Conservation (phyloP, 192 early-diverging fungal species). For the Glomus cerebriforme region DNA sequence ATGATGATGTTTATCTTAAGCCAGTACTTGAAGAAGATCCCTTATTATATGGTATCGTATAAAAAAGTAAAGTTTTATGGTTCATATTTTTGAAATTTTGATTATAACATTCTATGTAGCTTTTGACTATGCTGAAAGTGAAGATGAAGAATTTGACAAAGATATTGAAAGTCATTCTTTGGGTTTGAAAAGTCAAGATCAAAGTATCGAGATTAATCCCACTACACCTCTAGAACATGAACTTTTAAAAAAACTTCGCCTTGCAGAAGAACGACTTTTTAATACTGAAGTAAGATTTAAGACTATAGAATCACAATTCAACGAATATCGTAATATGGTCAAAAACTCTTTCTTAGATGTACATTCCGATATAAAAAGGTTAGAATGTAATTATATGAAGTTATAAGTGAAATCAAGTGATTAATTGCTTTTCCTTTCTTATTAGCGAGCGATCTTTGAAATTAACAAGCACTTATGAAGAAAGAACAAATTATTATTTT, state of each 20-base stretch:
- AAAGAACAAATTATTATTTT: conserved; percentile 85
- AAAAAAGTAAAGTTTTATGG: not conserved
- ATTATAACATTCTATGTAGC: conserved; percentile 28
- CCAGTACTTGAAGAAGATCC: conserved; percentile 70
- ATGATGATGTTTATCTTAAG: conserved; percentile 66
- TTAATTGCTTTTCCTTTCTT: not conserved
- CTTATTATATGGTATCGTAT: conserved; percentile 56
- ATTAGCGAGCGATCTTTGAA: not conserved
- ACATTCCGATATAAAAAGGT: conserved; percentile 12
- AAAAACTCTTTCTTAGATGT: conserved; percentile 69
- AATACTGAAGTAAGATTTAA: conserved; percentile 54
- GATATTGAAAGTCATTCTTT: conserved; percentile 2
- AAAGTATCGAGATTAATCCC: conserved; percentile 31
- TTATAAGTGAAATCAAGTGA: not conserved
- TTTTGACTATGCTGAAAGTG: conserved; percentile 73
- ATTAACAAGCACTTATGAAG: not conserved
- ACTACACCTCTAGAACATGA: conserved; percentile 58
- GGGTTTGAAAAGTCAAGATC: conserved; percentile 15
- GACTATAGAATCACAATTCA: conserved; percentile 60
- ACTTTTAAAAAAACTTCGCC: conserved; percentile 54
- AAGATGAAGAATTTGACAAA: conserved; percentile 51
- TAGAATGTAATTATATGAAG: not conserved
- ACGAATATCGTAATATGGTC: conserved; percentile 69
- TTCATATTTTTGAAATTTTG: not conserved
- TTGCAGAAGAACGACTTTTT: conserved; percentile 56